A percentile compares a stretch with the other conserved stretches of the same genome.
These are phyloP conservation scores for Sporobolomyces roseus DNA, from an alignment of 768 basidiomycete genomes.

Conservation along the genomic window DNA sequence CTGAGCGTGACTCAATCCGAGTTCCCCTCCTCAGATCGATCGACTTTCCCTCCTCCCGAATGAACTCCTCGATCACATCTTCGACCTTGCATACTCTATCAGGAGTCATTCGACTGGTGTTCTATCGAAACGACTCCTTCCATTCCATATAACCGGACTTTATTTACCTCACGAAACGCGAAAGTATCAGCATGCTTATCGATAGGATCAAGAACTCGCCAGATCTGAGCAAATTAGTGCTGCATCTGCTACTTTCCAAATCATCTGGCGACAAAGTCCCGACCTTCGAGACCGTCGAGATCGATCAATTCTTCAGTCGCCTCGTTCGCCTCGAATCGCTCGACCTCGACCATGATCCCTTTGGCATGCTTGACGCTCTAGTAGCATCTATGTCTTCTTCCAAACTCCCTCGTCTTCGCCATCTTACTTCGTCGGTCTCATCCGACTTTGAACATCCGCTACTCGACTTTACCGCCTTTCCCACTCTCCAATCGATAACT, in stretches of 20 bases:
- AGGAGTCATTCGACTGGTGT: background rate
- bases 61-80: background rate
- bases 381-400: no score
- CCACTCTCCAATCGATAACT: background rate
- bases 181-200: background rate
- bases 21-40: no score
- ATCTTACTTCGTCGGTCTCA: no score
- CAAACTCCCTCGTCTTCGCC: no score
- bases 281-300: no score
- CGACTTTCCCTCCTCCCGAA: background rate
- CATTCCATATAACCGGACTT: background rate
- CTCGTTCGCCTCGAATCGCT: background rate
- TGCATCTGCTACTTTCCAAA: background rate
- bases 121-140: background rate
- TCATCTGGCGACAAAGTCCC: background rate
- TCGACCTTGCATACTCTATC: background rate
- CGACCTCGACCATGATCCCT: background rate
- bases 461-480: no score
- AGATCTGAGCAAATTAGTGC: background rate
- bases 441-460: no score
- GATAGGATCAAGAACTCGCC: background rate
- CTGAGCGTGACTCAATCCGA: no score
- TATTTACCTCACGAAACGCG: background rate
- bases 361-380: no score
- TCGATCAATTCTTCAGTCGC: no score